A percentile compares a stretch with the other conserved stretches of the same genome.
Conservation (phyloP, 1,284 basidiomycete genomes). For the Earliella scabrosa region DNA sequence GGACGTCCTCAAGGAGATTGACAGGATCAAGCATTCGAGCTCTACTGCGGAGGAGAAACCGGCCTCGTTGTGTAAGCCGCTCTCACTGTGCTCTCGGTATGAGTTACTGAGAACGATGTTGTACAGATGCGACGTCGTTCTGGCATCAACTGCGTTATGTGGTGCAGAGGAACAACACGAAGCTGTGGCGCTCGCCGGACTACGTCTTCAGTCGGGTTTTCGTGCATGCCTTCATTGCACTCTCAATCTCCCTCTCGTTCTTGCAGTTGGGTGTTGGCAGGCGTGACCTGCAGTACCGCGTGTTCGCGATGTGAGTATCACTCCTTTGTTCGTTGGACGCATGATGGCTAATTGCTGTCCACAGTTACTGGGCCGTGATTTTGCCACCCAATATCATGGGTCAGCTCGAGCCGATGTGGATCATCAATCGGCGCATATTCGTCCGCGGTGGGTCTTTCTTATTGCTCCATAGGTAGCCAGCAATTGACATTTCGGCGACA, state of each 20-base stretch:
- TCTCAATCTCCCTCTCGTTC: conserved; percentile 86
- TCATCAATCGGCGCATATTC: conserved; percentile 75
- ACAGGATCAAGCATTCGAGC: conserved; percentile 38
- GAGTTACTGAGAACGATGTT: conserved; percentile 29
- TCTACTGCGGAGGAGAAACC: conserved; percentile 23
- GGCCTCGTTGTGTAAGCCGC: conserved; percentile 37
- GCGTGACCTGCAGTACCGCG: conserved; percentile 82
- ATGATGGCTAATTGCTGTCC: neutral
- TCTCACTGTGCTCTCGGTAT: no score
- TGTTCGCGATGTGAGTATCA: conserved; percentile 71
- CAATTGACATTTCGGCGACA: conserved; percentile 19
- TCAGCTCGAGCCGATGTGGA: conserved; percentile 88
- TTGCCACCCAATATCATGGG: conserved; percentile 81
- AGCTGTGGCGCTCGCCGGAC: conserved; percentile 84
- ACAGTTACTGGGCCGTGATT: conserved; percentile 71
- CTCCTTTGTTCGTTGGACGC: conserved; percentile 1
- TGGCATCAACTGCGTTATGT: conserved; percentile 81
- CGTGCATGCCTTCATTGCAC: conserved; percentile 75
- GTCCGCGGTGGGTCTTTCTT: conserved; percentile 63
- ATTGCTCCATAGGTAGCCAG: neutral
- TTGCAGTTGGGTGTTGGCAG: conserved; percentile 72
- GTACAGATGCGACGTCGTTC: conserved; percentile 76
- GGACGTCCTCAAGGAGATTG: conserved; percentile 38
- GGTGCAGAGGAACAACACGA: conserved; percentile 71
- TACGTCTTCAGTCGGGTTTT: conserved; percentile 87